Evolutionary conservation across 2,329 filamentous ascomycete species (phyloP).

Genomic region (Colletotrichum karsti): DNA sequence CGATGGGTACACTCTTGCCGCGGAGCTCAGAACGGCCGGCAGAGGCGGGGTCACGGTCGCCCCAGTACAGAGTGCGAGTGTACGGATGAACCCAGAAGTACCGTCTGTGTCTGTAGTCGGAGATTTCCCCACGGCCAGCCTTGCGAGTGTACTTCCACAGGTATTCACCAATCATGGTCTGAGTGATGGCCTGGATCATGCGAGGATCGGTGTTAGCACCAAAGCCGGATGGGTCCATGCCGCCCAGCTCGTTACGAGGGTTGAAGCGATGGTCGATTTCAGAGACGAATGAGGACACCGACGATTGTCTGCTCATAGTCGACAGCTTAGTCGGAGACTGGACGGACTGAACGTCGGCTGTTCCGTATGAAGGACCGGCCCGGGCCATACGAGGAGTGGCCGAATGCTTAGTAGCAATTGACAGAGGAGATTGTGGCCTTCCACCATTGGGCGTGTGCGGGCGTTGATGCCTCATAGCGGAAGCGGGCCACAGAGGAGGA

Average conservation of each 20-base stretch:
- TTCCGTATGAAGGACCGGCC: conserved; percentile 52
- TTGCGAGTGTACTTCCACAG: conserved; percentile 99
- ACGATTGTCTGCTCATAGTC: conserved; percentile 73
- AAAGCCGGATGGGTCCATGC: conserved; percentile 65
- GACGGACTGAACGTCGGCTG: conserved; percentile 43
- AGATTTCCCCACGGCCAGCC: conserved; percentile 87
- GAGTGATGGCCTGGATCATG: conserved; percentile 99
- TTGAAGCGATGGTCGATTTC: conserved; percentile 94
- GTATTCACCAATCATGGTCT: conserved; percentile 99
- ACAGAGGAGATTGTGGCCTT: conserved; percentile 50
- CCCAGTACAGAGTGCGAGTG: conserved; percentile 96
- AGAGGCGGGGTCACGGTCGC: conserved; percentile 83
- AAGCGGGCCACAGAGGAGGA: conserved; percentile 84
- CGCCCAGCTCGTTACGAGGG: conserved; percentile 62
- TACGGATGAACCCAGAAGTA: conserved; percentile 99
- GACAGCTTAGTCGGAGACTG: conserved; percentile 57
- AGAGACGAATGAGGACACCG: conserved; percentile 93
- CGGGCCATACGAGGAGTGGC: conserved; percentile 63
- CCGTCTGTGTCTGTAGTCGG: conserved; percentile 86
- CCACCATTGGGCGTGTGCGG: conserved; percentile 69
- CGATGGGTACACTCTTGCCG: conserved; percentile 92
- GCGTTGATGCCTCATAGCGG: conserved; percentile 64
- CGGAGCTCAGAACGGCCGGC: conserved; percentile 80
- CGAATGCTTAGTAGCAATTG: conserved; percentile 60
- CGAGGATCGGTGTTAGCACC: conserved; percentile 85